These are phyloP conservation scores for Lizonia empirigonia DNA, from an alignment of 2,329 filamentous ascomycete species.

Conservation along the genomic window DNA sequence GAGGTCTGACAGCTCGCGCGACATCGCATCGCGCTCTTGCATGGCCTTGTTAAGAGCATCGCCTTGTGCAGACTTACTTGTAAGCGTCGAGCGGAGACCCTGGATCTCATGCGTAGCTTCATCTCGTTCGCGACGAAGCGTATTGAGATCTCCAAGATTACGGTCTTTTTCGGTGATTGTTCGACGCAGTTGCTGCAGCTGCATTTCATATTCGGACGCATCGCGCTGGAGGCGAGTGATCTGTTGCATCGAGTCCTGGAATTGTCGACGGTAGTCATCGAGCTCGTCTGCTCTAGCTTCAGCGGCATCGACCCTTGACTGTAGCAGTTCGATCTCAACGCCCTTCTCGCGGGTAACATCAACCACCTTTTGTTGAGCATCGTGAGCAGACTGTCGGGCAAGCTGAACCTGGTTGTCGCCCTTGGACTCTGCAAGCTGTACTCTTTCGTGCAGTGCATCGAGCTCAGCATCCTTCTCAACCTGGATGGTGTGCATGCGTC, in stretches of 20 bases:
- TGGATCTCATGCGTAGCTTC: conserved; percentile 42
- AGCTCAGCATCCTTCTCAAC: conserved; percentile 49
- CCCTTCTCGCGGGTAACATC: conserved; percentile 47
- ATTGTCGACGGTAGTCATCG: conserved; percentile 44
- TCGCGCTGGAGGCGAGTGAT: conserved; percentile 40
- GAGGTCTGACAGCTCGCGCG: conserved; percentile 37
- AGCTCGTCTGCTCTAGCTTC: conserved; percentile 45
- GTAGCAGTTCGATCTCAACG: conserved; percentile 46
- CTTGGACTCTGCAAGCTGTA: conserved; percentile 49
- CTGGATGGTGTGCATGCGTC: conserved; percentile 39
- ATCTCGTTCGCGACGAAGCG: conserved; percentile 39
- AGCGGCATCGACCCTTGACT: conserved; percentile 43
- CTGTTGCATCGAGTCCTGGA: conserved; percentile 44
- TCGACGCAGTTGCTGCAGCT: conserved; percentile 40
- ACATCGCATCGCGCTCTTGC: conserved; percentile 36
- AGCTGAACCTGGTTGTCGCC: conserved; percentile 50
- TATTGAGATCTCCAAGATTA: conserved; percentile 36
- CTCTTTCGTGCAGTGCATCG: conserved; percentile 48
- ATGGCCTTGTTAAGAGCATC: conserved; percentile 39
- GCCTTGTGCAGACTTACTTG: conserved; percentile 38
- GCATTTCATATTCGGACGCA: conserved; percentile 37
- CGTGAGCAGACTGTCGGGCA: conserved; percentile 48
- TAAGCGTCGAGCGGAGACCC: conserved; percentile 36
- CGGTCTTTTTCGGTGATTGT: conserved; percentile 38
- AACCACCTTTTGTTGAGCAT: conserved; percentile 46